Base-by-base conservation (phyloP, 495 filamentous ascomycete genomes). In the Aspergillus bridgeri region DNA sequence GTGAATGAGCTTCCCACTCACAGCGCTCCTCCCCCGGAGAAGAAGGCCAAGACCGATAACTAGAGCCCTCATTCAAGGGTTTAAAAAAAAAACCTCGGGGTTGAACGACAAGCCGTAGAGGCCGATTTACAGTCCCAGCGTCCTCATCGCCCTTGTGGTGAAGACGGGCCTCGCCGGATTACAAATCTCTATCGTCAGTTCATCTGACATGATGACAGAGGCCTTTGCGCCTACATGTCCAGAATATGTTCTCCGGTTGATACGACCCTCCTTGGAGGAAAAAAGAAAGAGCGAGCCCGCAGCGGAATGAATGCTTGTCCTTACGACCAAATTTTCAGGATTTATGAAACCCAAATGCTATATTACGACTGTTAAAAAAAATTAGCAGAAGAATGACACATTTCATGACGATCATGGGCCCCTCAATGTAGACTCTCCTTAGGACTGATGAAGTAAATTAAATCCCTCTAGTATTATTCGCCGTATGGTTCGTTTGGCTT, bases 11-110 rank as follows among this genome's bases (percentile, higher is more conserved):
- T 84, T 11, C 81, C 81, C 0, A 71, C 44, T 22, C 65, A 83
- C 57, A 79, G 68, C 33, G 68, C 64, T 23, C 79, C 81, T 24
- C 65, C 73, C 18, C 60, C 67, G 5, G 80, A 81, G 71, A 81
- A 80, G 70, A 71, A 79, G 56, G 75, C 80, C 54, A 75, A 75
- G 67, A 76, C 82, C 44, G 63, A 83, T 48, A 77, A 79, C 60
- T 82, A 74, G 63, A 42, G 59, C 51, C 23, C 17, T 15, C 7
- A 47, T 19, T 20, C 45, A 47, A 21, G 33, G 9, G 11, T 13
- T n/a, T n/a, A n/a, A n/a, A n/a, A n/a, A 0, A 38, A 38, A 38
- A 38, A 8, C 5, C 33, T 38, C 9, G 33, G 7, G 33, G 33
- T 9, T 15, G 33, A 38, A 38, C 9, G 33, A 38, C 33, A 38